A percentile compares a stretch with the other conserved stretches of the same genome.
Evolutionary conservation across 345 rosid species (phyloP).

Genomic region (Rhodamnia rubescens): DNA sequence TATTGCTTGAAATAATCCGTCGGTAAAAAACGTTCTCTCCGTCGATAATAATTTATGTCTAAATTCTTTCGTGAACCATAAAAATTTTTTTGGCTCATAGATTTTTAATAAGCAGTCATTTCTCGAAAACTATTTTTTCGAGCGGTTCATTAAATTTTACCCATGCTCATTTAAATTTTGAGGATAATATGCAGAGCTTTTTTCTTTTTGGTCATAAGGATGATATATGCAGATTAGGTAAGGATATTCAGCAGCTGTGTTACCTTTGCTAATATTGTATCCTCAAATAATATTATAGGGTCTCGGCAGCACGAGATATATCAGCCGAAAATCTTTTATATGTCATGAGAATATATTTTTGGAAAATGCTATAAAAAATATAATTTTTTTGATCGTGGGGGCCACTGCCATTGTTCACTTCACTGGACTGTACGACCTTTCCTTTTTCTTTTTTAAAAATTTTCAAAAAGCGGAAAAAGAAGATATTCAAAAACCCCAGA

Average conservation of each 20-base stretch:
- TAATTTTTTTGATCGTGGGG: too few species aligned
- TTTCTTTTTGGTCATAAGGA: too few species aligned
- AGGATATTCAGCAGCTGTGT: background rate
- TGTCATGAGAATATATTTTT: background rate
- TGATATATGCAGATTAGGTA: background rate
- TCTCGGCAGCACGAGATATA: background rate
- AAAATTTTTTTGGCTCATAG: background rate
- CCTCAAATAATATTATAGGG: background rate
- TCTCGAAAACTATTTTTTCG: background rate
- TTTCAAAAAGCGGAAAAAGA: background rate
- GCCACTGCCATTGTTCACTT: background rate
- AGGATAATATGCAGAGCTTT: too few species aligned
- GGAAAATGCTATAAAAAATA: background rate
- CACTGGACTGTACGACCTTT: background rate
- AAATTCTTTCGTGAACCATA: background rate
- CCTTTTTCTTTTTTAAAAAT: background rate
- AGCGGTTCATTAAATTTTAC: too few species aligned
- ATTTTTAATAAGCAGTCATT: background rate
- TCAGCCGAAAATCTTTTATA: background rate
- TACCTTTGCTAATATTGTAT: background rate
- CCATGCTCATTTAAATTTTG: too few species aligned
- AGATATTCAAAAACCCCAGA: background rate
- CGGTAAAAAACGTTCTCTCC: too few species aligned
- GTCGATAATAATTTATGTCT: too few species aligned
- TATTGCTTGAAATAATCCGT: too few species aligned